Percentiles rank a stretch among this genome's conserved stretches.
These are phyloP conservation scores for Zygosaccharomyces siamensis DNA, from an alignment of 805 yeast species.

Conservation along the genomic window DNA sequence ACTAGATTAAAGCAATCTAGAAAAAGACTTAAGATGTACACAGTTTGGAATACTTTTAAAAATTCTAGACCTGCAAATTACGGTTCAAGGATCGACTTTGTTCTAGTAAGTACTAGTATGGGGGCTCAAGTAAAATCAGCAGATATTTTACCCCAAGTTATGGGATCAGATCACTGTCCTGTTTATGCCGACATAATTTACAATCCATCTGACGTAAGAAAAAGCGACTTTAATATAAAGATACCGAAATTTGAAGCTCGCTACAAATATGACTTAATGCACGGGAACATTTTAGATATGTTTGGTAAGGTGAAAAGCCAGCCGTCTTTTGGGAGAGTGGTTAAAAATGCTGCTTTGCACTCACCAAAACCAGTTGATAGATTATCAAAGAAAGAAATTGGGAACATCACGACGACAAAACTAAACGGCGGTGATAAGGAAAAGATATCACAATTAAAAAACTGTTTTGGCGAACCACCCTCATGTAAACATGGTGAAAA, in stretches of 20 bases:
- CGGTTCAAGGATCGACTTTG: slow-evolving; percentile 85
- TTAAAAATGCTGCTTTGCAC: slow-evolving; percentile 2
- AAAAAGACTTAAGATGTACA: slow-evolving; percentile 57
- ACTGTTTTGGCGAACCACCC: slow-evolving; percentile 37
- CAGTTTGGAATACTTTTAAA: slow-evolving; percentile 85
- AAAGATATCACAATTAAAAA: slow-evolving; percentile 7
- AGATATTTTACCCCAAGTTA: slow-evolving; percentile 58
- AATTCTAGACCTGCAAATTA: slow-evolving; percentile 75
- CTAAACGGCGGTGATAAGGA: background rate
- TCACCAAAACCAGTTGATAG: slow-evolving; percentile 10
- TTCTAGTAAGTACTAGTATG: slow-evolving; percentile 47
- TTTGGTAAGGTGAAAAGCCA: slow-evolving; percentile 24
- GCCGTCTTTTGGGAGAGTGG: slow-evolving; percentile 8
- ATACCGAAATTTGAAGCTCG: slow-evolving; percentile 51
- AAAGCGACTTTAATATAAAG: background rate
- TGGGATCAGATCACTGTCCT: slow-evolving; percentile 96
- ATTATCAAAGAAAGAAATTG: slow-evolving; percentile 17
- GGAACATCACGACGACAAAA: slow-evolving; percentile 10
- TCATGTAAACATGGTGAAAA: slow-evolving; percentile 44
- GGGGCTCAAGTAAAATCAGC: slow-evolving; percentile 36
- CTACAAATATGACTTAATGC: slow-evolving; percentile 40
- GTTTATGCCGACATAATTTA: slow-evolving; percentile 61
- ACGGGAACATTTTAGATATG: slow-evolving; percentile 36
- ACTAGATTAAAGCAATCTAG: slow-evolving; percentile 54
- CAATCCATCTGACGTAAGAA: background rate